Base-by-base conservation (phyloP, 306 rosid genomes). In the Calophaca sinica region DNA sequence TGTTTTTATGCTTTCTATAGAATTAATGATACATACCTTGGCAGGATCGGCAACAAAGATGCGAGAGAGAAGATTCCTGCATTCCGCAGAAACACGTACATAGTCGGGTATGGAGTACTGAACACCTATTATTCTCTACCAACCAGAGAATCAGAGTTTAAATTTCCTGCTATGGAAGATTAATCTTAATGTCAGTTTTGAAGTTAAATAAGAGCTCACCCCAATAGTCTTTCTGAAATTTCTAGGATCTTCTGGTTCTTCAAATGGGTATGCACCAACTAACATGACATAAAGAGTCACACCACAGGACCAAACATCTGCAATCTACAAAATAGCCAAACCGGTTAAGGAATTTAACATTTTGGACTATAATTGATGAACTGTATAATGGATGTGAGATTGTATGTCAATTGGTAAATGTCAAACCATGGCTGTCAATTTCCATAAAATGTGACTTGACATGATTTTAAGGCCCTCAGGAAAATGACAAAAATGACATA, bases 241-340 rank as follows among this genome's bases (percentile, higher is more conserved):
- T 82, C 92, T 88, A 36, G 98, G 98, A 84, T 96, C 99, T 75
- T 92, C 96, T 6, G 99, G 98, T 69, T 96, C 99, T 88, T 96
- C 99, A 73, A 96, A 92, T 42, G 99, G 99, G 73, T 96, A 96
- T 63, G 93, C 97, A 78, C 99, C 99, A 14, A 92, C 96, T 78
- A 92, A 82, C 99, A 96, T 96, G 76, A 96, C 99, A 39, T 96
- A 96, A 33, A 96, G 80, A 13, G 99, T 96, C 77, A 96, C 99
- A 44, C 99, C 99, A 80, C 97, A 92, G 33, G 99, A 96, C 99
- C 99, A 96, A 76, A 96, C 99, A 83, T 96, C 99, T 69, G 98
- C 91, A 82, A 89, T 90, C 99, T 96, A 80, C 79, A 78, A 65
- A 64, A 76, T 36, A 46, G 79, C 76, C 79, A 66, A 45, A 63